A percentile compares a stretch with the other conserved stretches of the same genome.
Conservation (phyloP, 2,329 filamentous ascomycete genomes). For the Venturia carpophila region DNA sequence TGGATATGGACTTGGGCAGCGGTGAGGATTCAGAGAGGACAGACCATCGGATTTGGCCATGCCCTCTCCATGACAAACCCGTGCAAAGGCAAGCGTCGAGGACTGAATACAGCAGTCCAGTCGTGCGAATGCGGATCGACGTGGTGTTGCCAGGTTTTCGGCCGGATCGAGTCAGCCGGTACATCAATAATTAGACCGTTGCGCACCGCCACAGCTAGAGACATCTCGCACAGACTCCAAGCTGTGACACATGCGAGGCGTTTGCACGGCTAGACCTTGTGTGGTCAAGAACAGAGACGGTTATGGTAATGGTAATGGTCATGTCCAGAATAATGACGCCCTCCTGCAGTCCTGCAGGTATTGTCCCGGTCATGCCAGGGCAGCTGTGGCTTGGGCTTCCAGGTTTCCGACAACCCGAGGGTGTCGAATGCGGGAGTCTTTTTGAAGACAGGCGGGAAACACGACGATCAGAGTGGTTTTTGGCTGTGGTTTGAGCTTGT, state of each 20-base stretch:
- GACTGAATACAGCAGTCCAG: too few species aligned
- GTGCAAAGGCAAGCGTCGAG: too few species aligned
- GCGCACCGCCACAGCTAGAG: background rate
- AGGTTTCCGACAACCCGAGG: background rate
- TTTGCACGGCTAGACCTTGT: background rate
- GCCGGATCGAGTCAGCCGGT: background rate
- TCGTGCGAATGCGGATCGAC: background rate
- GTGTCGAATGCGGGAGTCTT: background rate
- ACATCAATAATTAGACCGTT: background rate
- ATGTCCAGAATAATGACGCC: conserved; percentile 7
- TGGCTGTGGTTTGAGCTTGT: background rate
- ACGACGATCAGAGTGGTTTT: background rate
- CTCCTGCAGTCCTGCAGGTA: background rate
- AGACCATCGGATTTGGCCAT: too few species aligned
- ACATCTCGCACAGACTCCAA: too few species aligned
- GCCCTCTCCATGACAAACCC: too few species aligned
- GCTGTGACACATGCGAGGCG: background rate
- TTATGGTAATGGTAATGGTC: too few species aligned
- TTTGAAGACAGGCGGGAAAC: background rate
- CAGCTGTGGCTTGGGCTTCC: background rate
- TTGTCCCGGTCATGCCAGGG: background rate
- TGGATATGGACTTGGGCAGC: too few species aligned
- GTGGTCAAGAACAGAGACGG: background rate
- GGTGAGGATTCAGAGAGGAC: too few species aligned
- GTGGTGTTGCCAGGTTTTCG: background rate